Percentiles rank a stretch among this genome's conserved stretches.
phyloP scores from a whole-genome alignment of 2,329 filamentous ascomycete genomes.

The Amauroascus verrucosus region DNA sequence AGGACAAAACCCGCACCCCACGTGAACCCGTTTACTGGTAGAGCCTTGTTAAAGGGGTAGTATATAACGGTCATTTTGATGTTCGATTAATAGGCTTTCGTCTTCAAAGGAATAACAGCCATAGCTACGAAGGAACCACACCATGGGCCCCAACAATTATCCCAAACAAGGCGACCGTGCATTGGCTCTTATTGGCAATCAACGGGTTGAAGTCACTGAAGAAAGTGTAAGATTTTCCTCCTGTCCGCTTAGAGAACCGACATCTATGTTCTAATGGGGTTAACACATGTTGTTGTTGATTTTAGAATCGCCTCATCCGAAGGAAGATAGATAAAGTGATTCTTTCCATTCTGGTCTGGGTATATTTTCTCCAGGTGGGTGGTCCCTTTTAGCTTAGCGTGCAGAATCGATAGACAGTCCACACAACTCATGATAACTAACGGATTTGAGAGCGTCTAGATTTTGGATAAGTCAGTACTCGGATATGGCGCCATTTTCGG shows the following conservation, averaged over 20 bases:
- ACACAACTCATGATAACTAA: not conserved
- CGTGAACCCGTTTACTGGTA: not conserved
- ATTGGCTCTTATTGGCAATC: conserved; percentile 8
- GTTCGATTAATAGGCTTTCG: not conserved
- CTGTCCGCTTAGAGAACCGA: not conserved
- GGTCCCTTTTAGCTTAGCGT: not conserved
- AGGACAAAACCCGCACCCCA: not conserved
- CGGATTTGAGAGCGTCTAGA: conserved; percentile 17
- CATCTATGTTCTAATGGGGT: not conserved
- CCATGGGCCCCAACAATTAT: too few relatives aligned
- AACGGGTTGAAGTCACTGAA: conserved; percentile 19
- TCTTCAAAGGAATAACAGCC: too few relatives aligned
- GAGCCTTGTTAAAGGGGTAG: not conserved
- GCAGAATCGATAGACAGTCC: not conserved
- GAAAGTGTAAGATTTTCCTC: conserved; percentile 24
- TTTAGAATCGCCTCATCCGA: conserved; percentile 46
- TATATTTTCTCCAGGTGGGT: conserved; percentile 36
- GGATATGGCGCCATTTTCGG: conserved; percentile 51
- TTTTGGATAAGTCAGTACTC: conserved; percentile 50
- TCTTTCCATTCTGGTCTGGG: conserved; percentile 39
- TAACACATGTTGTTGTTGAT: not conserved
- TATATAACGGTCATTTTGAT: not conserved
- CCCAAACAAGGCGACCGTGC: not conserved
- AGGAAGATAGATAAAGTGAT: conserved; percentile 53
- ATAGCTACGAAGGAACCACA: not conserved